These are phyloP conservation scores for Cardamine chenopodiifolia DNA, from an alignment of 345 rosid species.

Conservation along the genomic window DNA sequence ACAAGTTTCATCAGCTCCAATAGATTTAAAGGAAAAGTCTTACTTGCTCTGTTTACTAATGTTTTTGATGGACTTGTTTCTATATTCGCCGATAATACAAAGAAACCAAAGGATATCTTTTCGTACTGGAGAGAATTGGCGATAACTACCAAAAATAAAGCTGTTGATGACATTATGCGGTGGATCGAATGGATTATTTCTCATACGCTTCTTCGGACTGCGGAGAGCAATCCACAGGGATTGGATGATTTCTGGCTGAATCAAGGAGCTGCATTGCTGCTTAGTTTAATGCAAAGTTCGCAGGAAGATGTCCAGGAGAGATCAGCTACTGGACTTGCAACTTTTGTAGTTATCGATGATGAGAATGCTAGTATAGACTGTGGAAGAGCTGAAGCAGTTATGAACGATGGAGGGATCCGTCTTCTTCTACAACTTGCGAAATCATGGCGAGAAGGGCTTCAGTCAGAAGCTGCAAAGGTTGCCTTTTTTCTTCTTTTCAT, in stretches of 20 bases:
- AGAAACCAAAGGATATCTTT: constrained; percentile 56
- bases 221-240: constrained; percentile 76
- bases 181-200: constrained; percentile 85
- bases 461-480: constrained; percentile 89
- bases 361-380: constrained; percentile 81
- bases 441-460: constrained; percentile 89
- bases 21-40: constrained; percentile 62
- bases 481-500: neutral
- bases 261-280: constrained; percentile 76
- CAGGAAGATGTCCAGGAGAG: constrained; percentile 91
- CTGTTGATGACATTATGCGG: constrained; percentile 57
- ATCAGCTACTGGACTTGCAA: constrained; percentile 90
- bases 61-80: constrained; percentile 63
- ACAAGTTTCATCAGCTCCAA: constrained; percentile 47
- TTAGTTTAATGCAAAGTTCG: constrained; percentile 70
- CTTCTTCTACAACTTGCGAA: constrained; percentile 77
- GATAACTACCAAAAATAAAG: constrained; percentile 44
- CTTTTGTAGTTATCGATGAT: constrained; percentile 83
- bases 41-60: constrained; percentile 58
- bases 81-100: constrained; percentile 55
- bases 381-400: constrained; percentile 85
- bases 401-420: constrained; percentile 74
- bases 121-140: constrained; percentile 55
- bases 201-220: constrained; percentile 67
- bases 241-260: constrained; percentile 79